Percentiles rank a stretch among this genome's conserved stretches.
Evolutionary conservation across 441 rosid genomes (phyloP).

Genomic region (Populus trichocarpa): DNA sequence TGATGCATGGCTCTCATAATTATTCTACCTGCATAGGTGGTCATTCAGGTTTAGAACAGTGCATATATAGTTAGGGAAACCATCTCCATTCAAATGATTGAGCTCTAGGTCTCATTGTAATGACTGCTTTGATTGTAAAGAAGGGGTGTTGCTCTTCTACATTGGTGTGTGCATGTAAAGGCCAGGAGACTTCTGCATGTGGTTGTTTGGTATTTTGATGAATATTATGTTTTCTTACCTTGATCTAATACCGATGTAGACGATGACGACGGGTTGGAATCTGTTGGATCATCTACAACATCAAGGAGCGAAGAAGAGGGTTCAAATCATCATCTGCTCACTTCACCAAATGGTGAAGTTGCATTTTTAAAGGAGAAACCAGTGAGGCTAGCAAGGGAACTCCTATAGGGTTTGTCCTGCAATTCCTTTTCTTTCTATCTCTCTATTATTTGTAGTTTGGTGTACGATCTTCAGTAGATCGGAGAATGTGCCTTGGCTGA

Average conservation of each 20-base stretch:
- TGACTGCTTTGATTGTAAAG: neutral
- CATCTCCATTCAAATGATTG: neutral
- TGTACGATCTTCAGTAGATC: slow-evolving; percentile 6
- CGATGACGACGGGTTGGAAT: slow-evolving; percentile 45
- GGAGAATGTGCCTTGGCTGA: slow-evolving; percentile 1
- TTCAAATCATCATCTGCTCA: slow-evolving; percentile 58
- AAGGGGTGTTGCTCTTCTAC: neutral
- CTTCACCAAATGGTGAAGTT: slow-evolving; percentile 49
- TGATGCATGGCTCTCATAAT: neutral
- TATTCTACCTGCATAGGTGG: neutral
- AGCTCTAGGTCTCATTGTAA: neutral
- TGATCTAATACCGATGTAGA: slow-evolving; percentile 25
- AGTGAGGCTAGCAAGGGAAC: slow-evolving; percentile 55
- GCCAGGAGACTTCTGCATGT: neutral
- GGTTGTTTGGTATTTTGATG: neutral
- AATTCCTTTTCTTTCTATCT: slow-evolving; percentile 9
- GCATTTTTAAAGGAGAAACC: slow-evolving; percentile 64
- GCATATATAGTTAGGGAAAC: neutral
- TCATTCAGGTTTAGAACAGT: neutral
- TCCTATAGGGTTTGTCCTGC: slow-evolving; percentile 25
- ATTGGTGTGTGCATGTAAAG: neutral
- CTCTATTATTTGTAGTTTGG: slow-evolving; percentile 19
- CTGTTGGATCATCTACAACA: slow-evolving; percentile 47
- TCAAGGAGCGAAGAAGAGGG: slow-evolving; percentile 53
- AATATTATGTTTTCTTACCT: slow-evolving; percentile 1